Base-by-base conservation (phyloP, 306 rosid species). In the Hippophae rhamnoides region DNA sequence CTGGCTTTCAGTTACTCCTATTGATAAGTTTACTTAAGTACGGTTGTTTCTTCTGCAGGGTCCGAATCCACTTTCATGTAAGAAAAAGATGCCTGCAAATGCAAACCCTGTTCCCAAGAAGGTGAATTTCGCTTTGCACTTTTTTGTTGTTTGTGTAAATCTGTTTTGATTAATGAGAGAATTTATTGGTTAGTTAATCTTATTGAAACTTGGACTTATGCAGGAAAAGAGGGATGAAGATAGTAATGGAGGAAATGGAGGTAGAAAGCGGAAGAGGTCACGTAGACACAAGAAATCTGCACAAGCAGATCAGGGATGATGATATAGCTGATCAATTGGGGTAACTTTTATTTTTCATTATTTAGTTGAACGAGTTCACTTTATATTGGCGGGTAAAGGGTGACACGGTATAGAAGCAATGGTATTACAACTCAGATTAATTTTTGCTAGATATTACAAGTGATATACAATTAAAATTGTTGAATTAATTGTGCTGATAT, bases 51-150 rank as follows among this genome's bases (percentile, higher is more conserved):
- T 59, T 60, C 49, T 75, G 70, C 78, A 90, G 97, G 94, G 81
- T 64, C 97, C 95, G 54, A 90, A 90, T 64, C 95, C 97, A 38
- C 95, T 86, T 69, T 90, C 97, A 10, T 81, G 89, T 75, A 77
- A 76, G 83, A 86, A 86, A 75, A 86, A 84, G 80, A 75, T 46
- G 25, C 55, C 2, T 31, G 77, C 68, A 73, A 82, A 58, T 54
- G 72, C 74, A 61, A 75, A 72, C 43, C 56, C 27, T 64, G 58
- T 57, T 43, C 49, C 69, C 7, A 46, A 2, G 10, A 82, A 87
- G 95, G 97, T 82, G 63, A 69, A 52, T 41, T 63, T 69, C 8
- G n/a, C 18, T 38, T 14, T 4, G 4, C 18, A 10, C 40, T 18
- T 50, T 52, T 23, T 42, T 41, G n/a, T 10, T 60, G 44, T 11